phyloP scores from a whole-genome alignment of 805 yeast genomes.

The Saccharomycopsis sp. region DNA sequence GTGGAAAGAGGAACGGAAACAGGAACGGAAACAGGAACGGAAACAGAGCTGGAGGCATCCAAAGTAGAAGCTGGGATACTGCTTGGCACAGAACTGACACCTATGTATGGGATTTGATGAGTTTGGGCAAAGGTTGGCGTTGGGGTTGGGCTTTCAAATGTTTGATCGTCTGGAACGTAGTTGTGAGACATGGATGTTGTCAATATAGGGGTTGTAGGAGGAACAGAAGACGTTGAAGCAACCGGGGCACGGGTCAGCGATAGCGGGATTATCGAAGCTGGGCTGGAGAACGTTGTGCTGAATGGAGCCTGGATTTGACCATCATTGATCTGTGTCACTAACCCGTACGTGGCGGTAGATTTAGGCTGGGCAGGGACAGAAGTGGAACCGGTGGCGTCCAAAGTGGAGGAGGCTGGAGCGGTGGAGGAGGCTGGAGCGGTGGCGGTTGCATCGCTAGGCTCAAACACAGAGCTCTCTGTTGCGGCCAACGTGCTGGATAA shows the following conservation, averaged over 20 bases:
- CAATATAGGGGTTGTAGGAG: not conserved
- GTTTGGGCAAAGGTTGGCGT: too few relatives aligned
- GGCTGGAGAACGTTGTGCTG: not conserved
- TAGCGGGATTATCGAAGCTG: not conserved
- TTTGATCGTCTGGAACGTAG: not conserved
- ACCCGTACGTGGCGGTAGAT: conserved; percentile 1
- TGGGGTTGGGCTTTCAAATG: too few relatives aligned
- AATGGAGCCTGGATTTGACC: conserved; percentile 20
- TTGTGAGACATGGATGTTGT: not conserved
- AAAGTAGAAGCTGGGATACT: not conserved
- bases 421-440: conserved; percentile 4
- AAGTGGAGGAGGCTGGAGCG: conserved; percentile 3
- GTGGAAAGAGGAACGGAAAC: not conserved
- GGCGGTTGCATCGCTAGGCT: too few relatives aligned
- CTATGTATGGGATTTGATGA: too few relatives aligned
- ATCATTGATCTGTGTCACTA: conserved; percentile 19
- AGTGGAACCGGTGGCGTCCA: conserved; percentile 4
- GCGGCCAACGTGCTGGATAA: too few relatives aligned
- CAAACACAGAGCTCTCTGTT: too few relatives aligned
- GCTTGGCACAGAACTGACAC: not conserved
- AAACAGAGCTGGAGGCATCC: not conserved
- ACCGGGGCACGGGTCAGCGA: not conserved
- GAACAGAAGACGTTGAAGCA: not conserved
- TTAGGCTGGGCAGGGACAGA: not conserved
- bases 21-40: not conserved